phyloP scores from a whole-genome alignment of 345 rosid species.

The Trapa incisa region DNA sequence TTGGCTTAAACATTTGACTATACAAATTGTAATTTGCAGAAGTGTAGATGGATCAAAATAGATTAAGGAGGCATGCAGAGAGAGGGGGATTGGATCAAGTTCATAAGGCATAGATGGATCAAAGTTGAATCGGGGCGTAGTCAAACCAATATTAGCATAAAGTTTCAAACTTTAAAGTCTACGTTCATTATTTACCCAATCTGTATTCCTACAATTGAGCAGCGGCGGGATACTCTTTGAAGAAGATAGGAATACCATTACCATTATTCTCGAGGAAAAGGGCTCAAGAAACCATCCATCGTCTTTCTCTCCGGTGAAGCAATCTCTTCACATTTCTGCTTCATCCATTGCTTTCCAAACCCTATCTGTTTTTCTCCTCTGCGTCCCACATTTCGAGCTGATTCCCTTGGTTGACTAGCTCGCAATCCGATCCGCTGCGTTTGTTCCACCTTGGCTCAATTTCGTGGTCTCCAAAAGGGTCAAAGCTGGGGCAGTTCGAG shows the following conservation, averaged over 20 bases:
- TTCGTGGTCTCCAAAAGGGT: neutral
- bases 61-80: neutral
- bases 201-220: neutral
- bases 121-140: no score
- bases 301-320: neutral
- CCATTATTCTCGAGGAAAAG: neutral
- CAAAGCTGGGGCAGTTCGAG: constrained; percentile 4
- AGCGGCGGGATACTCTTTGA: neutral
- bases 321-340: neutral
- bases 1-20: no score
- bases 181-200: no score
- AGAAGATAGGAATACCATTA: constrained; percentile 1
- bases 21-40: no score
- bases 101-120: no score
- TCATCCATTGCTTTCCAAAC: neutral
- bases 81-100: no score
- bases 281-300: neutral
- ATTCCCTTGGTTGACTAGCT: neutral
- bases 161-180: no score
- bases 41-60: neutral
- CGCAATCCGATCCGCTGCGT: neutral
- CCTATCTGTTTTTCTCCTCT: neutral
- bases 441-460: neutral
- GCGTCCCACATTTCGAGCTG: constrained; percentile 1
- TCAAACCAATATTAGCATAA: neutral